Percentiles rank a stretch among this genome's conserved stretches.
Evolutionary conservation across 192 early-diverging fungal species (phyloP).

Genomic region (Entomortierella chlamydospora): DNA sequence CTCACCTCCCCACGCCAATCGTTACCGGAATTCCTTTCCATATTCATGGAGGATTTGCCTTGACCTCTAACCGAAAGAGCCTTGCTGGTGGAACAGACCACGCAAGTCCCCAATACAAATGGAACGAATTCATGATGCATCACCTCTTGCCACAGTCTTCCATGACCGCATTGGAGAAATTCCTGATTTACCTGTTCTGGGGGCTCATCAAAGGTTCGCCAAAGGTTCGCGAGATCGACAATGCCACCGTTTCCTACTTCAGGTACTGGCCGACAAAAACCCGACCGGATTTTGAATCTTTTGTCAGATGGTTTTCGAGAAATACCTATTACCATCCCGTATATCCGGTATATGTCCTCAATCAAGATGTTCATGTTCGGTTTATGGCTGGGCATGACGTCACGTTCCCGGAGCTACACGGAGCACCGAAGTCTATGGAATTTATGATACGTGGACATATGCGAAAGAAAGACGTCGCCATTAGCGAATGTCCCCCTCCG

Average conservation of each 20-base stretch:
- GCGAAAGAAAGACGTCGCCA: background rate
- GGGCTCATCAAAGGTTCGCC: background rate
- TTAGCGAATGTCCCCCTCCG: background rate
- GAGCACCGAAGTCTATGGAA: background rate
- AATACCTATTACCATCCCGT: background rate
- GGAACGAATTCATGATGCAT: slow-evolving; percentile 19
- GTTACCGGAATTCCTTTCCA: slow-evolving; percentile 38
- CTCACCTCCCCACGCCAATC: slow-evolving; percentile 48
- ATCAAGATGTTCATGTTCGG: background rate
- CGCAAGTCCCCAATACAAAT: background rate
- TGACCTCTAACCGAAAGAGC: slow-evolving; percentile 37
- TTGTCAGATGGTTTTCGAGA: background rate
- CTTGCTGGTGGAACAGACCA: slow-evolving; percentile 15
- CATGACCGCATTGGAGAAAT: background rate
- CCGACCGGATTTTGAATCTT: background rate
- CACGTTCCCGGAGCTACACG: background rate
- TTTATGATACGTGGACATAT: background rate
- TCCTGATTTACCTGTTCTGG: background rate
- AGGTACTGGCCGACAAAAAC: background rate
- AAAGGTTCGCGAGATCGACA: background rate
- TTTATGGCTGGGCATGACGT: background rate
- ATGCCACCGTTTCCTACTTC: background rate
- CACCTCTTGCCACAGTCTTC: slow-evolving; percentile 6
- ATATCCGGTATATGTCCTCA: background rate
- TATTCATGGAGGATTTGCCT: slow-evolving; percentile 51